Base-by-base conservation (phyloP, 768 basidiomycete genomes). In the Mycena galericulata region DNA sequence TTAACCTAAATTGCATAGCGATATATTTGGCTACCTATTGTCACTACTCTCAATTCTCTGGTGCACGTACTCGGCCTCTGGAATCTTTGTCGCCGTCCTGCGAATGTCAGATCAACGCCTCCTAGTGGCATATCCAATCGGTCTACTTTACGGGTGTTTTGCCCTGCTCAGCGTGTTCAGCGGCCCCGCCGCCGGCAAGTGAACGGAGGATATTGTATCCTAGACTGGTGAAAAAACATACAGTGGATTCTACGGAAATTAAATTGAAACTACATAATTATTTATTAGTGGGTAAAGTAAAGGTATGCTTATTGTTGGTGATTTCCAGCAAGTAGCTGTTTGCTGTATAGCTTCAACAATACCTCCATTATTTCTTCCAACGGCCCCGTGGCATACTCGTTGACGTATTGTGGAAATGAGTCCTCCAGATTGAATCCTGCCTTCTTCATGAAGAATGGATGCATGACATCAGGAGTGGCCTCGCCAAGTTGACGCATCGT, bases 21-120 rank as follows among this genome's bases (percentile, higher is more conserved):
- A 91, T 47, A 82, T 90, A 62, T 81, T 97, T 65, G 97, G 97
- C 45, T 98, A 97, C 80, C 73, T 96, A 38, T 82, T 99, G 4
- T 92, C 95, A 2, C 78, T 88, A 17, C 71, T 97, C 40, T 94
- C 93, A 2, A 95, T 99, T 71, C 78, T 94, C 49, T 99, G 98
- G 98, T 99, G 96, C 82, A 98, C 98, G 38, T 96, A 97, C 75
- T 89, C 97, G 8, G 97, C 98, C 14, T 97, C 95, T 2, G 92
- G 92, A 17, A 99, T 99, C 62, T 99, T 99, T 74, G 95, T 97
- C 11, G 92, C 95, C 3, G 96, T 98, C 41, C 84, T 99, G 56
- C 89, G 94, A 70, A 97, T 99, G 94, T 95, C 95, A 11, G 93
- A 97, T 71, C 98, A 99, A 78, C 87, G 97, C 53, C 83, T 98